Conservation (phyloP, 306 rosid genomes). For the Abrus pulchellus region DNA sequence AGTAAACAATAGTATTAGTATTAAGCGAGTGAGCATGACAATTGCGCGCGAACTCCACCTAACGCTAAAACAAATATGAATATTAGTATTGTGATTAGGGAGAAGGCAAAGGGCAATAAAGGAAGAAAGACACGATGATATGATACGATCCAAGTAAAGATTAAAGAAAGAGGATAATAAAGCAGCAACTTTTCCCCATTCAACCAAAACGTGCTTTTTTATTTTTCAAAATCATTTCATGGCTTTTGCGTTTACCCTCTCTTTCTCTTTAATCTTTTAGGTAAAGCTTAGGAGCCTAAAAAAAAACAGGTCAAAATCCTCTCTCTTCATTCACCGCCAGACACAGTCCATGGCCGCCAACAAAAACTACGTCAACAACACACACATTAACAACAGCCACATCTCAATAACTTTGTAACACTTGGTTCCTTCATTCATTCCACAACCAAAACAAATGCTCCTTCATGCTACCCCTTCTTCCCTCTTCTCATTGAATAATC, state of each 20-base stretch:
- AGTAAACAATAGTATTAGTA: no score
- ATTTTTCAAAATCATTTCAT: slow-evolving; percentile 30
- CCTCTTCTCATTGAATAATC: slow-evolving; percentile 34
- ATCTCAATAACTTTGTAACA: slow-evolving; percentile 35
- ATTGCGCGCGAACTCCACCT: no score
- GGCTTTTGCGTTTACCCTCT: slow-evolving; percentile 44
- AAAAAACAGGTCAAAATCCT: slow-evolving; percentile 60
- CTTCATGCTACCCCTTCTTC: not conserved
- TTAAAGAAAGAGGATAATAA: slow-evolving; percentile 44
- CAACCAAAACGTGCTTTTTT: slow-evolving; percentile 59
- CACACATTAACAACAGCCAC: slow-evolving; percentile 30
- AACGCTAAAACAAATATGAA: no score
- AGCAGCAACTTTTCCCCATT: slow-evolving; percentile 55
- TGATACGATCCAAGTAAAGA: slow-evolving; percentile 32
- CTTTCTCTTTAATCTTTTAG: slow-evolving; percentile 44
- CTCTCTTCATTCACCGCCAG: not conserved
- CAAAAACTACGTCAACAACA: slow-evolving; percentile 31
- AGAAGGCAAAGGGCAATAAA: slow-evolving; percentile 27
- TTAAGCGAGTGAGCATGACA: no score
- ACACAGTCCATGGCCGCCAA: slow-evolving; percentile 66
- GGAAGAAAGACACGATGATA: slow-evolving; percentile 50
- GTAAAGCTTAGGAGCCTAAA: slow-evolving; percentile 17
- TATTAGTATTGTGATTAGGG: no score
- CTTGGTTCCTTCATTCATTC: not conserved
- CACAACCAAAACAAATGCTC: slow-evolving; percentile 16